Conservation (phyloP, 768 basidiomycete genomes). For the Mycena latifolia region DNA sequence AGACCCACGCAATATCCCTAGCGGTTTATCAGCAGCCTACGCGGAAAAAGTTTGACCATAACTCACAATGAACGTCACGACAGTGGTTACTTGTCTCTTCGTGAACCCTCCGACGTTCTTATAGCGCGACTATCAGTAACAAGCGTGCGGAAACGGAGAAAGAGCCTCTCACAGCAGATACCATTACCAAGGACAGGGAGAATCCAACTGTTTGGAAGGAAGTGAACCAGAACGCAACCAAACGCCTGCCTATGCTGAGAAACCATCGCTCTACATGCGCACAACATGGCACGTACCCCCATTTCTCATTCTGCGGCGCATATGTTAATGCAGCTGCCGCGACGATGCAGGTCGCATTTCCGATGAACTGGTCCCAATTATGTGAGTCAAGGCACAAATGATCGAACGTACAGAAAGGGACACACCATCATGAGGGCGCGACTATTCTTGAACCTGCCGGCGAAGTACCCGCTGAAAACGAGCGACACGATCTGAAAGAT, state of each 20-base stretch:
- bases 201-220: constrained; percentile 35
- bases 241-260: constrained; percentile 20
- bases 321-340: constrained; percentile 34
- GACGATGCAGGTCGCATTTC: constrained; percentile 29
- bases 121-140: no score
- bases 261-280: background rate
- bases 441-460: constrained; percentile 38
- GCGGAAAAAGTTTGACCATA: no score
- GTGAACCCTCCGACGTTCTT: constrained; percentile 45
- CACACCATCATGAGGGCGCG: constrained; percentile 39
- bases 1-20: constrained; percentile 27
- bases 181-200: constrained; percentile 43
- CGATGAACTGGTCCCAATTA: constrained; percentile 17
- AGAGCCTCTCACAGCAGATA: constrained; percentile 33
- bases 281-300: constrained; percentile 20
- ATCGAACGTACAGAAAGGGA: no score
- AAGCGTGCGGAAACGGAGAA: constrained; percentile 13
- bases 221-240: constrained; percentile 37
- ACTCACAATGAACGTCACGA: constrained; percentile 43
- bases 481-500: constrained; percentile 36
- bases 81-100: constrained; percentile 44
- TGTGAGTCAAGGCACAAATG: no score
- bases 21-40: background rate
- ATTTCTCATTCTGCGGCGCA: constrained; percentile 33
- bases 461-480: constrained; percentile 33